Base-by-base conservation (phyloP, 768 basidiomycete species). In the Mycena haematopus region DNA sequence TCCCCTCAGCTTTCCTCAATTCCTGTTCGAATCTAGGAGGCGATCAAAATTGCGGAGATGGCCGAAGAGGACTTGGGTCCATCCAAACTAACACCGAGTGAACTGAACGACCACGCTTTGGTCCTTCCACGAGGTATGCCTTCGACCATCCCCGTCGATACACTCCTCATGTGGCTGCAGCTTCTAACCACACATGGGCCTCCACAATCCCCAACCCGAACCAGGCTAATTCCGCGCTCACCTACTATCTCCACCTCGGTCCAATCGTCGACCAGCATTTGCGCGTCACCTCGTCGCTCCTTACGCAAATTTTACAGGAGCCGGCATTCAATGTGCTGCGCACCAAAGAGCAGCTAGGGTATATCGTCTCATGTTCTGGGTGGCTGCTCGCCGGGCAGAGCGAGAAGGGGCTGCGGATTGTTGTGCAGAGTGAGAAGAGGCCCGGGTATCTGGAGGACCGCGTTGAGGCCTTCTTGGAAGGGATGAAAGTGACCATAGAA, bases 261-360 rank as follows among this genome's bases (percentile, higher is more conserved):
- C 80, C 87, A 40, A 72, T 87, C 33, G 78, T 79, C 8, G 86
- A 95, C 71, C 82, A 86, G 49, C 81, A 74, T 21, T 77, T 85
- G 13, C 88, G 95, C 4, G 88, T 92, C 25, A 80, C 82, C 1
- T 82, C 89, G 24, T 77, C 86, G 2, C 82, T 99, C 15, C 86
- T 98, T 24, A 82, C 83, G 0, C 93, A 96, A 68, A 91, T 99
- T 59, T 81, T 96, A 38, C 80, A 84, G n/a, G 97, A 99, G 69
- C 96, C 96, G 1, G 85, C 91, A 11, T 99, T 99, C 77, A 89
- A 96, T 72, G 79, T 88, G 24, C 84, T 99, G 31, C 89, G 97
- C 29, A 98, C 96, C 4, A 89, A 93, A 72, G 94, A 99, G 72
- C 97, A 99, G 74, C 82, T 99, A 1, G 97, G 97, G 6, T 99